Percentiles rank a stretch among this genome's conserved stretches.
These are phyloP conservation scores for Setaria viridis DNA, from an alignment of 202 grass and related monocot species.

Conservation along the genomic window DNA sequence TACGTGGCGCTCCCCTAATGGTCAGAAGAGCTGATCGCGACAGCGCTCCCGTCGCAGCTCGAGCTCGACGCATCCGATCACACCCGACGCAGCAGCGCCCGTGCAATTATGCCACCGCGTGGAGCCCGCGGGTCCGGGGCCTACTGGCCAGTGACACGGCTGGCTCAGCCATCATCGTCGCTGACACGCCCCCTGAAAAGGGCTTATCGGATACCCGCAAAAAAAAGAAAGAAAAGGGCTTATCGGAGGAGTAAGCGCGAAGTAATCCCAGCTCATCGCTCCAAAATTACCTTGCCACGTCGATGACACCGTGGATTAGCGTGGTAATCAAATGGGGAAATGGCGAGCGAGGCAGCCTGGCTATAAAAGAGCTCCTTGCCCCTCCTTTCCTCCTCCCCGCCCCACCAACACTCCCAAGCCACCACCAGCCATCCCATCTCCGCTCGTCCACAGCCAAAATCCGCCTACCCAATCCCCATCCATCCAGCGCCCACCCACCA, in stretches of 20 bases:
- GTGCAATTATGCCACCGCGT: not conserved
- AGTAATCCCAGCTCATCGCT: conserved; percentile 27
- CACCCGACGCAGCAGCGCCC: not conserved
- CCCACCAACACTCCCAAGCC: conserved; percentile 3
- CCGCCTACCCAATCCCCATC: conserved; percentile 28
- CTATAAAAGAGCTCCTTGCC: conserved; percentile 52
- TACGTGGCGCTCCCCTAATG: not conserved
- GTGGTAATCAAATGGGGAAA: not conserved
- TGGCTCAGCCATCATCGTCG: not conserved
- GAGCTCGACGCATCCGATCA: not conserved
- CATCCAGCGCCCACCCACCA: conserved; percentile 10
- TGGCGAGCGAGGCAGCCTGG: not conserved
- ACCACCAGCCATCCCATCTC: not conserved
- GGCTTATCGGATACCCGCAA: too few species aligned
- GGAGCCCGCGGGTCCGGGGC: not conserved
- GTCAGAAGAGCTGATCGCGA: not conserved
- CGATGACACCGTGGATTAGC: not conserved
- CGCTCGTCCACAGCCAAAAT: conserved; percentile 13
- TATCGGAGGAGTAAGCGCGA: conserved; percentile 44
- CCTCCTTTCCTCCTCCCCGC: conserved; percentile 48
- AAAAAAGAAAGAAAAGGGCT: not conserved
- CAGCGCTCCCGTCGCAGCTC: not conserved
- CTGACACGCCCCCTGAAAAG: conserved; percentile 5
- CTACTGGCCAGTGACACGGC: not conserved
- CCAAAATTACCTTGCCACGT: not conserved